Evolutionary conservation across 805 yeast genomes (phyloP), one percentile per base, ranked within the genome.

Genomic region (Torulaspora maleeae): DNA sequence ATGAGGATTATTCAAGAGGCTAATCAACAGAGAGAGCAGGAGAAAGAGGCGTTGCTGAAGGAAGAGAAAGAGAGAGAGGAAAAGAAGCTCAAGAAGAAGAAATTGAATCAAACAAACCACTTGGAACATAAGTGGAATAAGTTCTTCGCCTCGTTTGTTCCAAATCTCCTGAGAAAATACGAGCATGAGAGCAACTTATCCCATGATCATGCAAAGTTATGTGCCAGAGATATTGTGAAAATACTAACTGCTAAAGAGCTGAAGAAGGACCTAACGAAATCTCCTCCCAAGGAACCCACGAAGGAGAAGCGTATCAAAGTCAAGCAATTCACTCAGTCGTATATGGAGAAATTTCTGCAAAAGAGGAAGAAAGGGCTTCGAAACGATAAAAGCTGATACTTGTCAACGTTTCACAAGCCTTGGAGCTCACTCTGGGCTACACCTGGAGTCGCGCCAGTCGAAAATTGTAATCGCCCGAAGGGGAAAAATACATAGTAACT

Each of bases 201-300:
- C 4, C 80, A 79, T 47, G 95, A 85, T 4, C 74, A 79, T 45
- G 59, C 87, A 41, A 91, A 90, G 66, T 75, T 75, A 30, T 83
- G 89, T 65, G 86, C 96, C 2, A 77, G 79, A 49, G 96, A 89
- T 40, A 79, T 91, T 46, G 88, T 83, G 4, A 76, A 80, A 51
- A 66, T 71, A 0, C 69, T 93, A 36, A 78, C 81, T 0, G 73
- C 74, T 4, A 93, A 91, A 61, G 97, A 88, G 62, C 49, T 63
- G 24, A 65, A 67, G 43, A 66, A 69, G 10, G 63, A 64, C 41
- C 56, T 61, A 8, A 38, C 52, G 1, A 57, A 44, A 30, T 32
- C 55, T 1, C 80, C 82, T 3, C 83, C 88, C 1, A 53, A 56
- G 11, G 82, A 80, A 46, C 70, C 86, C 33, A 77, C 76, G 17